Base-by-base conservation (phyloP, 2,329 filamentous ascomycete genomes). In the Apiospora hydei region DNA sequence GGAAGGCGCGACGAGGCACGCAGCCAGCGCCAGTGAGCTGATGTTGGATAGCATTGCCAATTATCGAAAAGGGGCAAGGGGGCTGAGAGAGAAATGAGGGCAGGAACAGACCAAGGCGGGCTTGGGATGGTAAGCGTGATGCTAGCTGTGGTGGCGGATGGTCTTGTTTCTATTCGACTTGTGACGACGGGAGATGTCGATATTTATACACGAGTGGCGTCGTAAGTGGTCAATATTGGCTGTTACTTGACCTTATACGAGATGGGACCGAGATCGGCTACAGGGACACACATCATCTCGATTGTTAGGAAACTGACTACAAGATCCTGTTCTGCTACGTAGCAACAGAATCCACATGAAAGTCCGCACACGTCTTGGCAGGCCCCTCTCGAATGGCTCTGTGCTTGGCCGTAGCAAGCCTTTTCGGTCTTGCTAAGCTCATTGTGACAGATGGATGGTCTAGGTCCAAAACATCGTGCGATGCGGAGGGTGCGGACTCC, bases 11-110 rank as follows among this genome's bases (percentile, higher is more conserved):
- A 66, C 72, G 57, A 77, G 73, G 70, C 72, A 76, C n/a, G 74
- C 72, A 4, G 66, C 73, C 69, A 74, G 30, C 14, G 73, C 72
- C 44, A 77, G 46, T 30, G 70, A 71, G 66, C 70, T 71, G n/a
- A 74, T 67, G 26, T 70, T 75, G n/a, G 72, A 71, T 7, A 76
- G 69, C 75, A 77, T 77, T 30, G 30, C 53, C 30, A 38, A n/a
- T 21, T 18, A 6, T 5, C 30, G 18, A 18, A n/a, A 18, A n/a
- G 4, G 8, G 4, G 11, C 16, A n/a, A n/a, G 8, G 4, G 11
- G 14, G 13, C 0, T 26, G 10, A 10, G 1, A 69, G 38, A 70
- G 1, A 11, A 18, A n/a, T 2, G 38, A 70, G 69, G 24, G 26
- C 57, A 30, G 53, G 70, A 69, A 24, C 53, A 61, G 34, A 18